Evolutionary conservation across 2,329 filamentous ascomycete genomes (phyloP), one percentile per base, ranked within the genome.

Genomic region (Fusarium algeriense): DNA sequence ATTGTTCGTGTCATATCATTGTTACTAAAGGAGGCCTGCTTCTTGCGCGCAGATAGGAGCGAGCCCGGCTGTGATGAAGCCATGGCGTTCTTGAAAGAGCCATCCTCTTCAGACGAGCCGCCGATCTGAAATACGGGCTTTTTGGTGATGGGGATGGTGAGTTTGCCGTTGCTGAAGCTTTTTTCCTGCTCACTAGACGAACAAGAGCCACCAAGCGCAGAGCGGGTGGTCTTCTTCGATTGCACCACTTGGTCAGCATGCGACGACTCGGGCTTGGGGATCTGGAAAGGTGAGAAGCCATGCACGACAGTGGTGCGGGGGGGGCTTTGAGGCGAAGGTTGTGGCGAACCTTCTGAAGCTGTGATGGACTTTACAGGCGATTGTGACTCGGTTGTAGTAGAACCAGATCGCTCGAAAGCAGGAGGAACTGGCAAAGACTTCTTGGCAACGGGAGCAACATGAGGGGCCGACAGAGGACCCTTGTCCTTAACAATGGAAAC

Each of bases 401-500:
- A 85, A 60, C 81, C 83, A 5, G 83, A 82, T 34, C 81, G 81
- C 73, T 82, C 77, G 76, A 77, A 83, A 74, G 73, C 76, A 17
- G 79, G 75, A 20, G 72, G 78, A 15, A 75, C 69, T 17, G 76
- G 67, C 28, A 76, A 69, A 9, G 79, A 85, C 62, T 88, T 83
- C 54, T 86, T 86, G 80, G 50, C 79, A 77, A 74, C 54, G 37
- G 76, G 73, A 35, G 76, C 67, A 48, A 72, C 66, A 8, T 77
- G 73, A 45, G 81, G 81, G 32, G 80, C 80, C 20, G 87, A 85
- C 12, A 90, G 81, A 75, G 85, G 89, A 55, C 85, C 87, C 80
- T 93, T 94, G 81, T 96, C 92, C 81, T 97, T 93, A 79, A 98
- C 96, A 60, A 98, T 98, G 41, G 92, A 94, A 61, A 93, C 90